A percentile compares a stretch with the other conserved stretches of the same genome.
Evolutionary conservation across 139 green algal species (phyloP).

Genomic region (Chlamydomonas sp.): DNA sequence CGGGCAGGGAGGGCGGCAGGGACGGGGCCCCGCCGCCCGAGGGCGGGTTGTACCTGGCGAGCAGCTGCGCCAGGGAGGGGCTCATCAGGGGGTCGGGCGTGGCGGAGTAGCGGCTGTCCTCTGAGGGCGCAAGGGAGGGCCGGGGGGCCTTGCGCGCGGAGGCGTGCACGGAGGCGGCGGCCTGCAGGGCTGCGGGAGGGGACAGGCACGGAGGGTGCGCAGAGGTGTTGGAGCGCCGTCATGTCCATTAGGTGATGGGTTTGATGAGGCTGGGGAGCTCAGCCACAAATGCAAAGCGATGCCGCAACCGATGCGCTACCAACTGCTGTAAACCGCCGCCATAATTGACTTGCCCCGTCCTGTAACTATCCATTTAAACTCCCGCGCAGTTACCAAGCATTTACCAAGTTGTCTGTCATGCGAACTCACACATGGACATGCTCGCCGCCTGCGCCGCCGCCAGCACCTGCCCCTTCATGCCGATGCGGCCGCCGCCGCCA

Average conservation of each 20-base stretch:
- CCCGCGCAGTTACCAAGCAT: neutral
- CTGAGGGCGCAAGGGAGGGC: neutral
- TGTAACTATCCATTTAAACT: too few species aligned
- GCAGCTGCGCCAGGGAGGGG: constrained; percentile 29
- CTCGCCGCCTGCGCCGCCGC: constrained; percentile 1
- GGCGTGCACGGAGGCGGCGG: constrained; percentile 3
- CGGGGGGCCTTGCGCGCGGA: constrained; percentile 6
- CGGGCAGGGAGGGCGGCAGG: neutral
- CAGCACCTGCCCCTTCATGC: neutral
- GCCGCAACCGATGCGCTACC: too few species aligned
- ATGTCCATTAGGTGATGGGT: too few species aligned
- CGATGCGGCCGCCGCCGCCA: too few species aligned
- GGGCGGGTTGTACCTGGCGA: constrained; percentile 36
- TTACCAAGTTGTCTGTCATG: neutral
- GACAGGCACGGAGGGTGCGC: neutral
- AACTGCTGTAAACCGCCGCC: too few species aligned
- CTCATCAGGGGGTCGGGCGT: constrained; percentile 43
- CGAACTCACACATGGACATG: neutral
- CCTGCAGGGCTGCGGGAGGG: neutral
- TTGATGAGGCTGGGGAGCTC: neutral
- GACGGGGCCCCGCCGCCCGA: neutral
- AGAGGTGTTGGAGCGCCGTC: neutral
- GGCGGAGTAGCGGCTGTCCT: neutral
- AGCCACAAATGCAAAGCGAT: neutral
- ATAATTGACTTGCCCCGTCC: too few species aligned